phyloP scores from a whole-genome alignment of 768 basidiomycete genomes.

The Boletus speciosus region DNA sequence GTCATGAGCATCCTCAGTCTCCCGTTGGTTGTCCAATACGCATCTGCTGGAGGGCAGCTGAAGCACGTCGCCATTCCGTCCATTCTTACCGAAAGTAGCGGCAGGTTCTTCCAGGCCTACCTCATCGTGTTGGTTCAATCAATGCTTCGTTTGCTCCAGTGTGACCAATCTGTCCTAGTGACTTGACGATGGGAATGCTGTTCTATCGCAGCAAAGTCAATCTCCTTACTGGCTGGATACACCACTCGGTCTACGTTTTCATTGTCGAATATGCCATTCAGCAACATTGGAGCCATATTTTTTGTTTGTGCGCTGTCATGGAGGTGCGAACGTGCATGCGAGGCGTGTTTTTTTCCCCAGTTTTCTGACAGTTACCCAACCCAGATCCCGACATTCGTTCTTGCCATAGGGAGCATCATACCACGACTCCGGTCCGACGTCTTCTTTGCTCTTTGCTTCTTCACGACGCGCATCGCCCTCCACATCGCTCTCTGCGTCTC shows the following conservation, averaged over 20 bases:
- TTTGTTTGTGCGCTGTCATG: slow-evolving; percentile 45
- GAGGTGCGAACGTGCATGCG: slow-evolving; percentile 33
- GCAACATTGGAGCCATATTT: slow-evolving; percentile 38
- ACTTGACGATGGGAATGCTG: slow-evolving; percentile 43
- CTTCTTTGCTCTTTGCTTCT: slow-evolving; percentile 48
- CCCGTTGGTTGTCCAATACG: slow-evolving; percentile 36
- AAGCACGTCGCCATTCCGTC: slow-evolving; percentile 21
- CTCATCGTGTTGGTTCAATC: slow-evolving; percentile 33
- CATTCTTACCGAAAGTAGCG: slow-evolving; percentile 22
- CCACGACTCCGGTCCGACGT: slow-evolving; percentile 46
- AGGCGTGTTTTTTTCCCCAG: not conserved
- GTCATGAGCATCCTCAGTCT: slow-evolving; percentile 41
- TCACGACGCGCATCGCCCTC: slow-evolving; percentile 48
- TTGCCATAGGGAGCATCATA: slow-evolving; percentile 44
- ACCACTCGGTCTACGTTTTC: slow-evolving; percentile 42
- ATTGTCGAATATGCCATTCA: slow-evolving; percentile 40
- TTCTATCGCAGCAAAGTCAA: slow-evolving; percentile 47
- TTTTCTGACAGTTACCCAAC: not conserved
- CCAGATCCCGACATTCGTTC: slow-evolving; percentile 53
- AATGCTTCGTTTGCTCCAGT: slow-evolving; percentile 5
- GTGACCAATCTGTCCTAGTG: slow-evolving; percentile 29
- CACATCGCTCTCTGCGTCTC: slow-evolving; percentile 39
- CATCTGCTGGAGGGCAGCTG: slow-evolving; percentile 24
- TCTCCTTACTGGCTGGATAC: slow-evolving; percentile 55
- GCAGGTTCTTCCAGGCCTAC: slow-evolving; percentile 46